A percentile compares a stretch with the other conserved stretches of the same genome.
phyloP scores from a whole-genome alignment of 225 moss, liverwort and hornwort genomes.

The Climacium dendroides region DNA sequence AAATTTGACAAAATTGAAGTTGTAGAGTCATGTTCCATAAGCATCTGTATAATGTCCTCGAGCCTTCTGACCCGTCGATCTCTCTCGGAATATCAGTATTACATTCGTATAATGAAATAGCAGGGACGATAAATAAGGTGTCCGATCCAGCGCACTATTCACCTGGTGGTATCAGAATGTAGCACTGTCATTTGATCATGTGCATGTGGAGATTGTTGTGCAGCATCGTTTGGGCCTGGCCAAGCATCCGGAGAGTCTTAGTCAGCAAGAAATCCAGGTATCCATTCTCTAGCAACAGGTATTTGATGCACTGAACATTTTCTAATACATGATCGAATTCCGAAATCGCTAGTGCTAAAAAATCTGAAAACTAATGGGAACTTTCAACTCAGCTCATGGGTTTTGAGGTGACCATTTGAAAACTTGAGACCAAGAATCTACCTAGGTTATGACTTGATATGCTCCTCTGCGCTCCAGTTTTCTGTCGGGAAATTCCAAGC shows the following conservation, averaged over 20 bases:
- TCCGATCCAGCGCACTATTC: neutral
- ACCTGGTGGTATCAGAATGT: neutral
- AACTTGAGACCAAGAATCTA: neutral
- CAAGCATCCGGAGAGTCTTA: too few relatives aligned
- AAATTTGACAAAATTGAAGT: neutral
- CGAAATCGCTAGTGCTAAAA: neutral
- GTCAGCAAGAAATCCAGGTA: neutral
- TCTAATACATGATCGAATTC: neutral
- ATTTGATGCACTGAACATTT: neutral
- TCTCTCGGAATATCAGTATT: neutral
- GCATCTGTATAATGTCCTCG: neutral
- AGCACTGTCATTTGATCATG: neutral
- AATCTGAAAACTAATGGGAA: neutral
- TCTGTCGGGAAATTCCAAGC: neutral
- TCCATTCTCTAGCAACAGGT: neutral
- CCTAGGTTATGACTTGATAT: neutral
- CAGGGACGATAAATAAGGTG: neutral
- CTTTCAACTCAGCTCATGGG: neutral
- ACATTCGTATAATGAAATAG: neutral
- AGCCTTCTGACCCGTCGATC: neutral
- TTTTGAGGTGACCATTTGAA: neutral
- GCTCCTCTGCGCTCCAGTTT: neutral
- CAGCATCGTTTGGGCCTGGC: rapidly evolving
- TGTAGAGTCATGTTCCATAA: neutral
- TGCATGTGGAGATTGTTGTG: neutral